phyloP scores from a whole-genome alignment of 768 basidiomycete species.

The Zangia roseola region DNA sequence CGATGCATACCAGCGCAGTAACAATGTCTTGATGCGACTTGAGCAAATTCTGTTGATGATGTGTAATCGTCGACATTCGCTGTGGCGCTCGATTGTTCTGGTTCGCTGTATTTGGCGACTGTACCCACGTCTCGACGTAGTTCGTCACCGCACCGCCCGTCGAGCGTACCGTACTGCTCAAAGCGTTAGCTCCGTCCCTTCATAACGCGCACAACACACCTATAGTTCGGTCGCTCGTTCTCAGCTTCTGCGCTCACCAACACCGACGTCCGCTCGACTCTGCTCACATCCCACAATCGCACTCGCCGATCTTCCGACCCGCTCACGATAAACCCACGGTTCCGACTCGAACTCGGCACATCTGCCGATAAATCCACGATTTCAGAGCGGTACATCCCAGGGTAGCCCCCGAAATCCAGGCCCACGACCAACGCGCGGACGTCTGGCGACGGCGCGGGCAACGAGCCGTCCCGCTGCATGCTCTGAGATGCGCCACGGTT shows the following conservation, averaged over 20 bases:
- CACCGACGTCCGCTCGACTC: conserved; percentile 69
- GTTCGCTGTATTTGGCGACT: conserved; percentile 39
- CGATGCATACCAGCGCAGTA: conserved; percentile 80
- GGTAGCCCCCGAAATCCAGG: conserved; percentile 73
- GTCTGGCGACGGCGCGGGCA: conserved; percentile 57
- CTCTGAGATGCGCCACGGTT: conserved; percentile 35
- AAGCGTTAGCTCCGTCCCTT: neutral
- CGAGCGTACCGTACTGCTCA: conserved; percentile 30
- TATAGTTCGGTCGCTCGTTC: conserved; percentile 72
- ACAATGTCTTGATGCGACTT: conserved; percentile 90
- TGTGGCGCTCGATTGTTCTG: conserved; percentile 69
- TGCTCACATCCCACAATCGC: conserved; percentile 83
- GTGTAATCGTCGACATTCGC: conserved; percentile 73
- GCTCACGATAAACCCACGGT: conserved; percentile 75
- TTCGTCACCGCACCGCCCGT: conserved; percentile 46
- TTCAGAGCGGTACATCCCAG: conserved; percentile 50
- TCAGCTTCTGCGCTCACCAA: conserved; percentile 80
- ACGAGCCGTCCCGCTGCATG: conserved; percentile 32
- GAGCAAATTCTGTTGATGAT: conserved; percentile 81
- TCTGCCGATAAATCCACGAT: conserved; percentile 45
- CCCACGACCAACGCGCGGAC: conserved; percentile 71
- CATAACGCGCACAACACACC: conserved; percentile 40
- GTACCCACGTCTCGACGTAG: conserved; percentile 65
- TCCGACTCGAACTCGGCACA: conserved; percentile 37
- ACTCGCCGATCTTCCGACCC: conserved; percentile 91